Base-by-base conservation (phyloP, 345 rosid species). In the Pseudoturritis turrita region DNA sequence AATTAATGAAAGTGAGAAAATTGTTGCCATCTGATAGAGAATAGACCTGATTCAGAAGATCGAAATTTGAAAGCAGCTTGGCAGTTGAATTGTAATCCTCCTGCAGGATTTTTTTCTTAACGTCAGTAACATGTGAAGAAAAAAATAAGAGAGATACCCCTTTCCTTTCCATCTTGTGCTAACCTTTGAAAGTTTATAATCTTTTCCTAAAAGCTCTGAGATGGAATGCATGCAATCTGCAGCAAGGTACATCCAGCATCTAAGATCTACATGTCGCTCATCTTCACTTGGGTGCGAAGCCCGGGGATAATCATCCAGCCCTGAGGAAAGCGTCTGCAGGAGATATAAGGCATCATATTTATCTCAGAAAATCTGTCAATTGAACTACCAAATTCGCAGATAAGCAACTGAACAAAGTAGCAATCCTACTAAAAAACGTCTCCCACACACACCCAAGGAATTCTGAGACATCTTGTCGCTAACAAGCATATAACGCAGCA, bases 171-270 rank as follows among this genome's bases (percentile, higher is more conserved):
- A 59, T 50, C 54, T 67, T 40, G 18, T 8, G 35, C 73, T 47
- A 22, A 92, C 98, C 93, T 87, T 77, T 59, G 40, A 77, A 25
- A 71, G 13, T 61, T 69, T 65, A 9, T 76, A 51, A 66, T 80
- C 85, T 64, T 78, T 82, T 68, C 76, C 78, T 74, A 87, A 41
- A 70, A 91, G 78, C 81, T 76, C 76, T 17, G 78, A 35, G 76
- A 95, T 85, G 53, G 91, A 88, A 73, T 81, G 80, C 96, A 95
- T 81, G 82, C 96, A 95, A 53, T 88, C 91, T 66, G 96, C 96
- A 22, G 96, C 97, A 22, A 95, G 97, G 78, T 87, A 88, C 95
- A 95, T 91, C 99, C 97, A 95, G 77, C 96, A 89, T 81, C 99
- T 89, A 67, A 95, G 97, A 85, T 95, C 99, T 80, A 95, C 67